phyloP scores from a whole-genome alignment of 164 flowering plant species.

The Hamamelis virginiana region DNA sequence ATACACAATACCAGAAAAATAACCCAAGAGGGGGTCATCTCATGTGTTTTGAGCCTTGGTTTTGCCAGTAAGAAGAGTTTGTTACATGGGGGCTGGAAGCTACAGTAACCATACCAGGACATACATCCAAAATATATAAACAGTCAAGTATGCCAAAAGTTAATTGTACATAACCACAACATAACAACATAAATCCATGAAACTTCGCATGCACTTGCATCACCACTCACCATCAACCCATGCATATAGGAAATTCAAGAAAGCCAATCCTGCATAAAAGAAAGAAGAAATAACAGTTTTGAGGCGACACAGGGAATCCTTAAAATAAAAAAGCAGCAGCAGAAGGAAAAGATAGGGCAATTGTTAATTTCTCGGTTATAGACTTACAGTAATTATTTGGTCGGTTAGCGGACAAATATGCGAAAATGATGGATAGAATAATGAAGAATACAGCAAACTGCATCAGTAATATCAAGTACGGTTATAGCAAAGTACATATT shows the following conservation, averaged over 20 bases:
- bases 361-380: background rate
- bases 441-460: constrained; percentile 41
- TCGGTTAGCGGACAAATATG: constrained; percentile 35
- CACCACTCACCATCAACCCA: background rate
- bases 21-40: no score
- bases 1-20: no score
- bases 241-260: no score
- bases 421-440: constrained; percentile 41
- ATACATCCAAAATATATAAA: background rate
- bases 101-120: no score
- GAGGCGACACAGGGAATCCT: background rate
- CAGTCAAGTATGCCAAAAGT: background rate
- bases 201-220: background rate
- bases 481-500: constrained; percentile 10
- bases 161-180: background rate
- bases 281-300: background rate
- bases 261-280: background rate
- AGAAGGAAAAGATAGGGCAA: no score
- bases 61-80: no score
- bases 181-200: background rate
- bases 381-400: constrained; percentile 26
- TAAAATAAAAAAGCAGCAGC: no score
- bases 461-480: constrained; percentile 3
- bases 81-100: no score
- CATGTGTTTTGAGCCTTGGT: no score